Percentiles rank a stretch among this genome's conserved stretches.
Evolutionary conservation across 1,284 basidiomycete genomes (phyloP).

Genomic region (Entoloma clypeatum): DNA sequence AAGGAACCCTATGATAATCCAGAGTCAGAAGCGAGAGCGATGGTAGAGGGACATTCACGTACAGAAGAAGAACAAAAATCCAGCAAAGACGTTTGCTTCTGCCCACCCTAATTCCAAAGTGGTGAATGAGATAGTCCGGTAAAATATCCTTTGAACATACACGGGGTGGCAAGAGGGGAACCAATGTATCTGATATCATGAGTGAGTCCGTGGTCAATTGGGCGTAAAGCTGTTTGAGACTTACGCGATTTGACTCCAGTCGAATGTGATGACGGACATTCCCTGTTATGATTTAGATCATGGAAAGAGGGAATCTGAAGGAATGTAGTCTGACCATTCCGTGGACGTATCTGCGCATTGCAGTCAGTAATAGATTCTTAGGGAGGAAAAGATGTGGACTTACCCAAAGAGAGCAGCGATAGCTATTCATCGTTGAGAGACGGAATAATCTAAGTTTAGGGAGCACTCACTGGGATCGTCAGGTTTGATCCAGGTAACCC

Average conservation of each 20-base stretch:
- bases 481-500: constrained; percentile 45
- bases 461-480: constrained; percentile 30
- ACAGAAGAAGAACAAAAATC: constrained; percentile 73
- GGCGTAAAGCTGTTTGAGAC: constrained; percentile 11
- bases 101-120: constrained; percentile 47
- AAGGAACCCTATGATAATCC: constrained; percentile 49
- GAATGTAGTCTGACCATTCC: constrained; percentile 48
- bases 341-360: constrained; percentile 29
- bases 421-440: constrained; percentile 19
- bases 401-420: constrained; percentile 41
- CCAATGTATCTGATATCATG: constrained; percentile 37
- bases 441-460: not conserved
- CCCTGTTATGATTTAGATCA: constrained; percentile 21
- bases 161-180: constrained; percentile 52
- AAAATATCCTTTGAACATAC: constrained; percentile 23
- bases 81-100: constrained; percentile 71
- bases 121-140: not conserved
- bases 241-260: constrained; percentile 58
- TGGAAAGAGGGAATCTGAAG: not conserved
- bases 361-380: constrained; percentile 1
- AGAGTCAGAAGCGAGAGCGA: not conserved
- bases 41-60: constrained; percentile 17
- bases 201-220: not conserved
- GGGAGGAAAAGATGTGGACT: constrained; percentile 17
- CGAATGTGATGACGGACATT: constrained; percentile 43